Evolutionary conservation across 768 basidiomycete genomes (phyloP).

Genomic region (Pisolithus sp.): DNA sequence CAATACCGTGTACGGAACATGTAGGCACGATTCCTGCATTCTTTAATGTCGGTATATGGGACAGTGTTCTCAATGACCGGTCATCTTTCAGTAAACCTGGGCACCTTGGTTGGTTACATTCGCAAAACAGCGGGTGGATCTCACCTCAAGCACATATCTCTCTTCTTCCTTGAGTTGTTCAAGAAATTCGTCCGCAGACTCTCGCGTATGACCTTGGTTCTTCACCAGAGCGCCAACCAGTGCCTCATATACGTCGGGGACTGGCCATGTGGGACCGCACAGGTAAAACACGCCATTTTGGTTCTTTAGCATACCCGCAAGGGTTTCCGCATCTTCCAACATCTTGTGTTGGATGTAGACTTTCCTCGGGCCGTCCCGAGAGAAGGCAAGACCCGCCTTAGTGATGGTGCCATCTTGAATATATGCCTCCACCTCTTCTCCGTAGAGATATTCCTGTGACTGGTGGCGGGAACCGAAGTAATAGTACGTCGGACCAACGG

Average conservation of each 20-base stretch:
- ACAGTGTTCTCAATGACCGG: background rate
- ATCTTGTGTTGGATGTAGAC: conserved; percentile 99
- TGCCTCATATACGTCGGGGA: conserved; percentile 94
- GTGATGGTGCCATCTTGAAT: conserved; percentile 80
- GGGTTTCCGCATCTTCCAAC: conserved; percentile 75
- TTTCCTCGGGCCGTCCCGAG: conserved; percentile 86
- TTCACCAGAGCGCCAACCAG: conserved; percentile 75
- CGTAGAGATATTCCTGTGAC: conserved; percentile 94
- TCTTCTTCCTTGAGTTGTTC: conserved; percentile 94
- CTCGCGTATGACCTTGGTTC: conserved; percentile 57
- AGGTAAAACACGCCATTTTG: conserved; percentile 86
- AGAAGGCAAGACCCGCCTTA: conserved; percentile 92
- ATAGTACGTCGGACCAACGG: conserved; percentile 91
- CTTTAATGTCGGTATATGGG: too few species aligned
- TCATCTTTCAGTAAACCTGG: conserved; percentile 19
- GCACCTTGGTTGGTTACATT: background rate
- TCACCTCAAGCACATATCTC: conserved; percentile 90
- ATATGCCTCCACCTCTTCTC: conserved; percentile 93
- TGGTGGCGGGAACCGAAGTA: conserved; percentile 98
- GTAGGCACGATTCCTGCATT: too few species aligned
- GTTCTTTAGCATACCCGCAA: conserved; percentile 69
- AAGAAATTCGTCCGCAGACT: conserved; percentile 71
- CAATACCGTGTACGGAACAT: too few species aligned
- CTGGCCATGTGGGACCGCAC: conserved; percentile 99
- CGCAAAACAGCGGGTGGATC: background rate